Evolutionary conservation across 805 yeast genomes (phyloP).

Genomic region (Zygotorulaspora chibaensis): DNA sequence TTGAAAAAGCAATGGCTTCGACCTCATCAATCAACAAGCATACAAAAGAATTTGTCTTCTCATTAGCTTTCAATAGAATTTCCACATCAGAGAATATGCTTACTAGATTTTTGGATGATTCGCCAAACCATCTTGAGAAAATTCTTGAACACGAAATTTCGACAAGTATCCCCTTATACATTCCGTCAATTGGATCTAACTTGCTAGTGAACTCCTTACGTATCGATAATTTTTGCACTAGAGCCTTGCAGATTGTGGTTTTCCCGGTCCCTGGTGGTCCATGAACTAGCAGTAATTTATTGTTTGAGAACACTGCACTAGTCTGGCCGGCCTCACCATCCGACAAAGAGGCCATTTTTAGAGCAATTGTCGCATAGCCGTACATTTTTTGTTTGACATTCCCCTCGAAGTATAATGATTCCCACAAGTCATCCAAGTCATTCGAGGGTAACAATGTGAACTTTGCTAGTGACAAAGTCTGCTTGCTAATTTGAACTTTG

Average conservation of each 20-base stretch:
- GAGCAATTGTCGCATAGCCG: constrained; percentile 34
- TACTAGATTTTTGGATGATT: constrained; percentile 41
- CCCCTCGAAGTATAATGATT: constrained; percentile 32
- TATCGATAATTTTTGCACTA: constrained; percentile 40
- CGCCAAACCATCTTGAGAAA: constrained; percentile 46
- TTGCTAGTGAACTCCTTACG: constrained; percentile 14
- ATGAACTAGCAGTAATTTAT: constrained; percentile 33
- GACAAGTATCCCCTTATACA: constrained; percentile 32
- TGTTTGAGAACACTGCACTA: constrained; percentile 16
- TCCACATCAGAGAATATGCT: constrained; percentile 36
- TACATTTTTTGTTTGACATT: constrained; percentile 32
- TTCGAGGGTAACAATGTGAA: constrained; percentile 31
- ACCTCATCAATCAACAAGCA: constrained; percentile 44
- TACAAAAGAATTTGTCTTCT: constrained; percentile 23
- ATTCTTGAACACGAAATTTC: constrained; percentile 42
- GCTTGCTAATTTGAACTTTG: constrained; percentile 16
- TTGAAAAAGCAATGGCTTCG: constrained; percentile 43
- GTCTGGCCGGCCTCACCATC: constrained; percentile 1
- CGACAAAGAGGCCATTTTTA: constrained; percentile 23
- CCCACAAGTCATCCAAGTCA: constrained; percentile 36
- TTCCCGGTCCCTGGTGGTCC: constrained; percentile 50
- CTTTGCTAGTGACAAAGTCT: constrained; percentile 16
- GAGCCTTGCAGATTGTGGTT: constrained; percentile 40
- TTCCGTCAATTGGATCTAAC: not conserved
- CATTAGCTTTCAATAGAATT: constrained; percentile 18